These are phyloP conservation scores for Diutina rugosa DNA, from an alignment of 1,139 yeast genomes.

Conservation along the genomic window DNA sequence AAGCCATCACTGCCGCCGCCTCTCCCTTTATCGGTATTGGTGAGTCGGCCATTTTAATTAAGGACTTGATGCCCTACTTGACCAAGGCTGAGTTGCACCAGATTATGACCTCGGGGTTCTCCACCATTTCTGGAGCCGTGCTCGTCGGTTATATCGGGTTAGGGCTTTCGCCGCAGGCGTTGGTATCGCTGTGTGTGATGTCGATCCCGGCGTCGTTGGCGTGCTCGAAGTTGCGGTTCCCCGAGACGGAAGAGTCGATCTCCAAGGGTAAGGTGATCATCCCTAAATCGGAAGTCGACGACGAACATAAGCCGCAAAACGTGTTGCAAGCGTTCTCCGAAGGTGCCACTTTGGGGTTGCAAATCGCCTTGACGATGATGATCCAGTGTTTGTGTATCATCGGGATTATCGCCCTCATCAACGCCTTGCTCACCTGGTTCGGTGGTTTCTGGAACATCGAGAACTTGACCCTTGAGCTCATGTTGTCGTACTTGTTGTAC, in stretches of 20 bases:
- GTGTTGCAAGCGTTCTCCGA: constrained; percentile 53
- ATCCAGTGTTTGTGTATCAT: constrained; percentile 53
- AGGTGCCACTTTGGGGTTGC: constrained; percentile 51
- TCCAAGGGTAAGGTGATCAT: constrained; percentile 37
- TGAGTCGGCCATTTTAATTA: constrained; percentile 51
- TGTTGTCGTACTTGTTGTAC: constrained; percentile 45
- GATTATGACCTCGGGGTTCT: constrained; percentile 54
- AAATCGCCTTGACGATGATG: constrained; percentile 48
- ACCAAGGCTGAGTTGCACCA: constrained; percentile 57
- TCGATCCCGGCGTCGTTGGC: constrained; percentile 59
- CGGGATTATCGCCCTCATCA: constrained; percentile 45
- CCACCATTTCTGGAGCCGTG: constrained; percentile 57
- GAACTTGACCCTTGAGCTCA: constrained; percentile 40
- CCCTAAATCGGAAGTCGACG: constrained; percentile 18
- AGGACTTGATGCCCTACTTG: constrained; percentile 47
- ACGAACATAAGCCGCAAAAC: constrained; percentile 34
- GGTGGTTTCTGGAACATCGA: constrained; percentile 51
- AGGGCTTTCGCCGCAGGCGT: constrained; percentile 53
- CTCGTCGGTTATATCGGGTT: constrained; percentile 53
- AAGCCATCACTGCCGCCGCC: constrained; percentile 58
- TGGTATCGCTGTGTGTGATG: constrained; percentile 59
- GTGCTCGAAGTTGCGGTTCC: constrained; percentile 47
- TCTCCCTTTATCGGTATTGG: constrained; percentile 63
- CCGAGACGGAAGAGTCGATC: constrained; percentile 46
- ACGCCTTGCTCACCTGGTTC: constrained; percentile 51